Percentiles rank a stretch among this genome's conserved stretches.
Evolutionary conservation across 805 yeast species (phyloP).

Genomic region (Priceomyces fermenticarens): DNA sequence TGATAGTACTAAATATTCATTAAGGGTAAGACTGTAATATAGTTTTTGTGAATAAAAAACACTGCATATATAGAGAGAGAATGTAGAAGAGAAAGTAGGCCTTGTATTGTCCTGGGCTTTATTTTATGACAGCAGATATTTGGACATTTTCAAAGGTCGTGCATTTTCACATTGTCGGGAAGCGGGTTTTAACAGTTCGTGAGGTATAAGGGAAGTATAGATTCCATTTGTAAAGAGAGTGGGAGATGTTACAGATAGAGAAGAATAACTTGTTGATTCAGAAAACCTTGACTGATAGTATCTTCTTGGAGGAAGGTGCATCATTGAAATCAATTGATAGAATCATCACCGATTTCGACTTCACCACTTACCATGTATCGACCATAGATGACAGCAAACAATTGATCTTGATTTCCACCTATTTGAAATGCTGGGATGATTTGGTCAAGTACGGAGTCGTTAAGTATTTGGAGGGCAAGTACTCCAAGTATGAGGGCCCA

Average conservation of each 20-base stretch:
- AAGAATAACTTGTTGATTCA: constrained; percentile 79
- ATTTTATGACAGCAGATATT: no score
- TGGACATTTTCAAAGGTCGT: no score
- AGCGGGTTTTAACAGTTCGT: no score
- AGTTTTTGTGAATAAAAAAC: no score
- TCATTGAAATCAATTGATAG: constrained; percentile 64
- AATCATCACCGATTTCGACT: constrained; percentile 91
- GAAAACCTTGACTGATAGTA: constrained; percentile 73
- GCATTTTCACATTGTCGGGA: no score
- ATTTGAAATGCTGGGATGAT: constrained; percentile 76
- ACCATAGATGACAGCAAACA: constrained; percentile 72
- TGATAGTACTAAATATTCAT: no score
- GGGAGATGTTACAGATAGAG: constrained; percentile 76
- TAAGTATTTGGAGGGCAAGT: constrained; percentile 50
- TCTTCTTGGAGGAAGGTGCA: constrained; percentile 44
- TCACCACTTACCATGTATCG: constrained; percentile 89
- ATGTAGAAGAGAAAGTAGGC: no score
- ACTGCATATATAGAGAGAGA: no score
- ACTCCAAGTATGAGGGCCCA: constrained; percentile 31
- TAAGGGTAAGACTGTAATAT: no score
- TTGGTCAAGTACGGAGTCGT: constrained; percentile 64
- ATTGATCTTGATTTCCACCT: constrained; percentile 62
- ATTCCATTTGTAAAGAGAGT: neutral
- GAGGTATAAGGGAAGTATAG: no score
- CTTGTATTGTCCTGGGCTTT: no score